Percentiles rank a stretch among this genome's conserved stretches.
phyloP scores from a whole-genome alignment of 306 rosid genomes.

The Vigna trinervia region DNA sequence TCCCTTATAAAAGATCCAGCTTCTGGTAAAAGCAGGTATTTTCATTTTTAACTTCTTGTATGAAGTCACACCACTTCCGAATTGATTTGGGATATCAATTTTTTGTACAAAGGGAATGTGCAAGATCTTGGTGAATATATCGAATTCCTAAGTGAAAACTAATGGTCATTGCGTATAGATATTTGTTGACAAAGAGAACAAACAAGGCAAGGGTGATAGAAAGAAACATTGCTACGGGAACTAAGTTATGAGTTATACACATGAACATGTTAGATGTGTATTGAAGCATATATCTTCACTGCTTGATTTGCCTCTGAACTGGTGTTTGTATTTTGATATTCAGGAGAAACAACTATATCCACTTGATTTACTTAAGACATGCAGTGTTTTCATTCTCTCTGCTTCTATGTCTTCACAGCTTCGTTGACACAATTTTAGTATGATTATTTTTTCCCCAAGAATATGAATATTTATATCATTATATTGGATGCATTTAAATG shows the following conservation, averaged over 20 bases:
- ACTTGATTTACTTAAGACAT: background rate
- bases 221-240: background rate
- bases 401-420: background rate
- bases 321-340: background rate
- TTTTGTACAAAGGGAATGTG: background rate
- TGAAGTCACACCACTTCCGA: background rate
- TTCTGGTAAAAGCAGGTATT: slow-evolving; percentile 77
- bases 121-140: background rate
- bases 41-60: slow-evolving; percentile 22
- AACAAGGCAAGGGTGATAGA: background rate
- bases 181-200: slow-evolving; percentile 12
- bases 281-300: background rate
- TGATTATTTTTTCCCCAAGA: background rate
- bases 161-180: background rate
- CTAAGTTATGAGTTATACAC: background rate
- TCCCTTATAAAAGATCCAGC: slow-evolving; percentile 73
- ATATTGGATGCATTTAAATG: background rate
- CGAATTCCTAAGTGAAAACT: background rate
- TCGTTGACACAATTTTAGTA: background rate
- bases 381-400: background rate
- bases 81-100: background rate
- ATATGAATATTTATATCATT: background rate
- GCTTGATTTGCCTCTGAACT: slow-evolving; percentile 2
- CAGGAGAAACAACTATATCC: background rate
- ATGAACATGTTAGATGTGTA: background rate